Conservation (phyloP, 495 filamentous ascomycete genomes). For the Talaromyces liani region DNA sequence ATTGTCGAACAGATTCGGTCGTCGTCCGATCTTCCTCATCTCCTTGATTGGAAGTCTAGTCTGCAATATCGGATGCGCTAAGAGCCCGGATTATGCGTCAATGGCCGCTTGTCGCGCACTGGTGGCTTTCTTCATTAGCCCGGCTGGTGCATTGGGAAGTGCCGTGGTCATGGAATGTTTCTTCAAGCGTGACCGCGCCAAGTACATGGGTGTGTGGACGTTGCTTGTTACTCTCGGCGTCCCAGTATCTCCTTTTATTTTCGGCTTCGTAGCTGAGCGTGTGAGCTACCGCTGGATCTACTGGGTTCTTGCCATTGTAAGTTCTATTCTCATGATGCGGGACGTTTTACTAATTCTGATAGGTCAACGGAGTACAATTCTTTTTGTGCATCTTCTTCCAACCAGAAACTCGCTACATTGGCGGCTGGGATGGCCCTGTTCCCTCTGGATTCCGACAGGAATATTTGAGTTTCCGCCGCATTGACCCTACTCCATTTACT, state of each 20-base stretch:
- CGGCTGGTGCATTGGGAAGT: slow-evolving; percentile 32
- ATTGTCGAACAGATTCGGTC: slow-evolving; percentile 32
- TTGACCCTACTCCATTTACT: slow-evolving; percentile 41
- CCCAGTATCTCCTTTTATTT: slow-evolving; percentile 24
- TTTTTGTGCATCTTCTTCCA: slow-evolving; percentile 48
- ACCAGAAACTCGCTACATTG: slow-evolving; percentile 47
- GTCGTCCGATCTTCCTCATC: slow-evolving; percentile 28
- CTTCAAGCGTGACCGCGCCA: slow-evolving; percentile 35
- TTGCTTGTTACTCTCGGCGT: slow-evolving; percentile 33
- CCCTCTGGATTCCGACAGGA: slow-evolving; percentile 25
- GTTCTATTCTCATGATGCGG: slow-evolving; percentile 20
- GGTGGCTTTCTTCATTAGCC: slow-evolving; percentile 31
- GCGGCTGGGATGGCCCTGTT: slow-evolving; percentile 1
- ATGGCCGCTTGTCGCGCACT: slow-evolving; percentile 27
- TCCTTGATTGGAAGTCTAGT: slow-evolving; percentile 22
- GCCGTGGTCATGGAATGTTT: slow-evolving; percentile 42
- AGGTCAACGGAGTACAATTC: slow-evolving; percentile 48
- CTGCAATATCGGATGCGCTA: slow-evolving; percentile 24
- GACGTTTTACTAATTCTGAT: slow-evolving; percentile 13
- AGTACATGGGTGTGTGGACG: slow-evolving; percentile 43
- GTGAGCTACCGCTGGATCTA: slow-evolving; percentile 24
- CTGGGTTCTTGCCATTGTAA: slow-evolving; percentile 20
- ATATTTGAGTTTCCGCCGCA: slow-evolving; percentile 37
- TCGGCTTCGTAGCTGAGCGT: slow-evolving; percentile 23
- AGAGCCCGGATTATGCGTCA: slow-evolving; percentile 15